Base-by-base conservation (phyloP, 768 basidiomycete species). In the Suillus sp. region DNA sequence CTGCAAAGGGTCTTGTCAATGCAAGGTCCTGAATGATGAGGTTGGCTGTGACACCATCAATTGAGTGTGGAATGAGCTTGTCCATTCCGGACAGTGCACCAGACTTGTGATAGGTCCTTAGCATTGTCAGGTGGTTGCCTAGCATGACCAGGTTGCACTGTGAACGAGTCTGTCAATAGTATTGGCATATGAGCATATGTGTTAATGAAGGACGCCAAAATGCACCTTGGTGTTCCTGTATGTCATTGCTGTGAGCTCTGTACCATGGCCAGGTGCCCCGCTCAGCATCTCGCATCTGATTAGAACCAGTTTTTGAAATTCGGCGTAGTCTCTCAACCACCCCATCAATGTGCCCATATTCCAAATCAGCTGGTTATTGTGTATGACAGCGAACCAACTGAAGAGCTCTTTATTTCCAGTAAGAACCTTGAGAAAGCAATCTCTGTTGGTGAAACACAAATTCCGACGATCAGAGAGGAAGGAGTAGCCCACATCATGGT, bases 1-100 rank as follows among this genome's bases (percentile, higher is more conserved):
- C 38, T 11, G 70, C 68, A 18, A 68, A 67, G 0, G 72, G 69
- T 0, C 68, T 42, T 1, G 66, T 67, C 14, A 75, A 48, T 0
- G 70, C 68, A 2, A 72, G 71, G 8, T 70, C 59, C 54, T 75
- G 74, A 6, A 78, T 65, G 0, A 77, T 37, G 0, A 77, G 25
- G 55, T 75, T 68, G 0, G 68, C 60, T 0, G 63, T 68, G 9
- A 76, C 61, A 0, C 59, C 69, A 63, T 73, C 69, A 0, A 76
- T 45, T 0, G 70, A 63, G 48, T 73, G 72, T 1, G 75, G 77
- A 16, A 77, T 72, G 7, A 74, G 64, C 38, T 68, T 71, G 54
- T 74, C 67, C 2, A 54, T 9, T 18, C 48, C 13, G 5, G 11
- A 60, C n/a, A 67, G 40, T 2, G 64, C n/a, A 10, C 59, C 66